phyloP scores from a whole-genome alignment of 1,284 basidiomycete genomes.

The Singerocomus rubriflavus region DNA sequence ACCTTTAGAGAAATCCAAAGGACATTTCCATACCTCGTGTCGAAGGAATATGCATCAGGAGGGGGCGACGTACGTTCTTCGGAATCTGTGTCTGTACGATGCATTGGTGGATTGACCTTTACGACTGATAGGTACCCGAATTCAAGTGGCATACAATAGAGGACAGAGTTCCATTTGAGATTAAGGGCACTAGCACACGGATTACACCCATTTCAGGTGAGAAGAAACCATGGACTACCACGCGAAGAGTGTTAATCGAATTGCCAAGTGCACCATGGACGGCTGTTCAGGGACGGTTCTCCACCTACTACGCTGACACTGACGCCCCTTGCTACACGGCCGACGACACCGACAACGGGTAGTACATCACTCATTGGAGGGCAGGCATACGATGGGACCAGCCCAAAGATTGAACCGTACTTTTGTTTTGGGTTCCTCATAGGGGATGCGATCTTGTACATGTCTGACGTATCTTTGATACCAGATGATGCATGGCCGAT shows the following conservation, averaged over 20 bases:
- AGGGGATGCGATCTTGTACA: constrained; percentile 58
- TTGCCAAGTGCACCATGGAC: constrained; percentile 60
- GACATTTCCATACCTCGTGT: constrained; percentile 75
- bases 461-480: constrained; percentile 74
- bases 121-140: constrained; percentile 56
- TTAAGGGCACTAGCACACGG: constrained; percentile 58
- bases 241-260: neutral
- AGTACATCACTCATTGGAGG: constrained; percentile 11
- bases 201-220: constrained; percentile 67
- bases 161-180: constrained; percentile 60
- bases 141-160: constrained; percentile 79
- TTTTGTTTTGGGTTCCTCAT: constrained; percentile 75
- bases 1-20: constrained; percentile 65
- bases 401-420: constrained; percentile 49
- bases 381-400: constrained; percentile 5
- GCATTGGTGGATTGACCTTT: neutral
- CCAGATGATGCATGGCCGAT: constrained; percentile 64
- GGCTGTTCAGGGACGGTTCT: constrained; percentile 46
- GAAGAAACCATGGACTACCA: constrained; percentile 11
- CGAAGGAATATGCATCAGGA: constrained; percentile 72
- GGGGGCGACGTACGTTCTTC: constrained; percentile 63
- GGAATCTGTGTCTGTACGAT: neutral
- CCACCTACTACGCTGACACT: constrained; percentile 38
- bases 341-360: constrained; percentile 42
- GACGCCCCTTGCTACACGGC: constrained; percentile 41